Conservation (phyloP, 1,284 basidiomycete species). For the Boletus hoseneyae region DNA sequence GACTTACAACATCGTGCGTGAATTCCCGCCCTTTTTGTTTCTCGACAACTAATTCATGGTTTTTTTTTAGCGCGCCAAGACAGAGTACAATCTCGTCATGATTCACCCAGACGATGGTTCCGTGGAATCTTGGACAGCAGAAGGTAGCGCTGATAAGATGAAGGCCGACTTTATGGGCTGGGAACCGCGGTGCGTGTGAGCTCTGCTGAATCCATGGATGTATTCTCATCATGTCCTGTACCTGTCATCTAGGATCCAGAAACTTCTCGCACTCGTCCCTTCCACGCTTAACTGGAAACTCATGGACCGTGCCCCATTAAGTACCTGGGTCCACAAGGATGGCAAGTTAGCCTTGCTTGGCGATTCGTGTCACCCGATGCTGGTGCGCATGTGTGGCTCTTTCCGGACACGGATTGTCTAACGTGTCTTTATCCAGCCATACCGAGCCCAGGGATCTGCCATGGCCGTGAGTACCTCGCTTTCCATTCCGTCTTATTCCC, state of each 20-base stretch:
- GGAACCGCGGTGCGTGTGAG: conserved; percentile 42
- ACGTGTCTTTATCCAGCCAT: conserved; percentile 43
- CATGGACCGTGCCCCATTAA: conserved; percentile 45
- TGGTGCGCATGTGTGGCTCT: conserved; percentile 38
- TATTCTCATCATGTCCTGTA: conserved; percentile 5
- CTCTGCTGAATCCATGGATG: not conserved
- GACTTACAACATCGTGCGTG: conserved; percentile 34
- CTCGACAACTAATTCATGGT: not conserved
- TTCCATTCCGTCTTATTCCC: conserved; percentile 1
- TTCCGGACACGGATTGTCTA: not conserved
- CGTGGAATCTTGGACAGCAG: conserved; percentile 41
- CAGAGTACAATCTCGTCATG: conserved; percentile 50
- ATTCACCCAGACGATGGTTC: conserved; percentile 41
- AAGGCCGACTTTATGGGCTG: conserved; percentile 43
- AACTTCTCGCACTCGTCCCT: conserved; percentile 45
- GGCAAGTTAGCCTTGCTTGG: conserved; percentile 50
- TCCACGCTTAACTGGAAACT: conserved; percentile 49
- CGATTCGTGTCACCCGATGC: conserved; percentile 64
- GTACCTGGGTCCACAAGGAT: conserved; percentile 48
- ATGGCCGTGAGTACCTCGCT: conserved; percentile 48
- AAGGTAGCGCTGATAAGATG: conserved; percentile 42
- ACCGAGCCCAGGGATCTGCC: conserved; percentile 64
- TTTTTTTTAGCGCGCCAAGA: conserved; percentile 35
- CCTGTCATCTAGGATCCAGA: conserved; percentile 40
- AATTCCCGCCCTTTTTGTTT: not conserved